These are phyloP conservation scores for Tolypocladium inflatum DNA, from an alignment of 2,329 filamentous ascomycete species.

Conservation along the genomic window DNA sequence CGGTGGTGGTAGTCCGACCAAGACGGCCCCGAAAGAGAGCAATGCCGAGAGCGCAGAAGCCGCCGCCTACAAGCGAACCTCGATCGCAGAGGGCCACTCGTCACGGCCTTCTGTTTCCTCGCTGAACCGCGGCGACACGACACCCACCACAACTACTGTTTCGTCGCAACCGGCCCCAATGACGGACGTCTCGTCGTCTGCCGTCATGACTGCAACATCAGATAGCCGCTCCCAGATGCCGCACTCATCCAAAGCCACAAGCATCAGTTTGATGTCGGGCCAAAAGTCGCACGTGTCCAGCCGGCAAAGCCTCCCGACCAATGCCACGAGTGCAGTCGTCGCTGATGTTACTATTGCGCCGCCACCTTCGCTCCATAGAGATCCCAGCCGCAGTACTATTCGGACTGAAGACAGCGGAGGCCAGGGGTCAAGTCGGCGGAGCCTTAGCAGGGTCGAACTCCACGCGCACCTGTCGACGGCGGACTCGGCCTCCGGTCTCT, in stretches of 20 bases:
- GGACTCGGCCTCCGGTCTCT: slow-evolving; percentile 25
- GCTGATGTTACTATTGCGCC: slow-evolving; percentile 36
- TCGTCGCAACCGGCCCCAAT: slow-evolving; percentile 19
- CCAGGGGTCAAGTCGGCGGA: slow-evolving; percentile 27
- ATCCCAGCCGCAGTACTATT: slow-evolving; percentile 31
- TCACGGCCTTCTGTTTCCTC: slow-evolving; percentile 32
- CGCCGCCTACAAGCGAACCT: slow-evolving; percentile 33
- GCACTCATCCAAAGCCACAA: slow-evolving; percentile 37
- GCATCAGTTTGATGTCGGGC: slow-evolving; percentile 34
- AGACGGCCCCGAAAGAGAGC: slow-evolving; percentile 22
- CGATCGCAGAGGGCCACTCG: slow-evolving; percentile 26
- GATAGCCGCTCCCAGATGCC: slow-evolving; percentile 32
- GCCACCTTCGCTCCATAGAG: slow-evolving; percentile 40
- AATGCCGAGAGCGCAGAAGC: slow-evolving; percentile 24
- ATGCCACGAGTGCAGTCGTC: slow-evolving; percentile 30
- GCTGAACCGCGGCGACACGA: slow-evolving; percentile 31
- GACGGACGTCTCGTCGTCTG: slow-evolving; percentile 28
- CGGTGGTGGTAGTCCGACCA: slow-evolving; percentile 49
- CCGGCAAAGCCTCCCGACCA: slow-evolving; percentile 30
- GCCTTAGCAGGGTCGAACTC: slow-evolving; percentile 32
- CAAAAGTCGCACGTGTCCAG: slow-evolving; percentile 31
- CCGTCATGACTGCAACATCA: slow-evolving; percentile 17
- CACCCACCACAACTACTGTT: slow-evolving; percentile 16
- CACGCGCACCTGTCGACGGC: slow-evolving; percentile 23
- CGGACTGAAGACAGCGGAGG: slow-evolving; percentile 34